Percentiles rank a stretch among this genome's conserved stretches.
phyloP scores from a whole-genome alignment of 257 asterid genomes.

The Scutellaria galericulata region DNA sequence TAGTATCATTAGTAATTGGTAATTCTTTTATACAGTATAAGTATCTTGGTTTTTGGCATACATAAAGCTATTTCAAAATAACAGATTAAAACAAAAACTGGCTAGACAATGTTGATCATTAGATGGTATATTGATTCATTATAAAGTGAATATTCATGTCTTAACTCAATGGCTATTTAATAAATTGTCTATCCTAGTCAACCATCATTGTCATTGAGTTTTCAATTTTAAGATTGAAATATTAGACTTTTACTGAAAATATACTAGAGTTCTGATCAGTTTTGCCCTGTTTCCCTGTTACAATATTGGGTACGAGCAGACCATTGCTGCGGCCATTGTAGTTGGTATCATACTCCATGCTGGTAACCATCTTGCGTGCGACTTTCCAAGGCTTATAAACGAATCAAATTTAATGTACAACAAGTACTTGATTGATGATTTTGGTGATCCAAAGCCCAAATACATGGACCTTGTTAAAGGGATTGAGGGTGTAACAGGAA shows the following conservation, averaged over 20 bases:
- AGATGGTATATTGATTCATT: too few species aligned
- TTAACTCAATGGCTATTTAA: not conserved
- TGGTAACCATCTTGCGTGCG: slow-evolving; percentile 95
- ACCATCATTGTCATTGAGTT: slow-evolving; percentile 6
- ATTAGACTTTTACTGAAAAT: not conserved
- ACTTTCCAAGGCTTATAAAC: slow-evolving; percentile 80
- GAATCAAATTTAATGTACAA: slow-evolving; percentile 47
- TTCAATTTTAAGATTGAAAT: not conserved
- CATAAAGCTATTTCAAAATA: not conserved
- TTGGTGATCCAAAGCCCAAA: slow-evolving; percentile 62
- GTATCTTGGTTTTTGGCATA: not conserved
- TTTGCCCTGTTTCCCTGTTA: slow-evolving; percentile 4
- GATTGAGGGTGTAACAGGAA: slow-evolving; percentile 82
- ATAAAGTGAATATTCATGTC: not conserved
- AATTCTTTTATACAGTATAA: not conserved
- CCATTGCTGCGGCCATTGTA: slow-evolving; percentile 88
- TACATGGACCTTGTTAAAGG: slow-evolving; percentile 73
- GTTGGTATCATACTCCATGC: slow-evolving; percentile 90
- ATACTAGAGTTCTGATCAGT: slow-evolving; percentile 6
- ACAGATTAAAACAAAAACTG: not conserved
- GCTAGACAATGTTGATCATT: too few species aligned
- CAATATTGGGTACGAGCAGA: slow-evolving; percentile 50
- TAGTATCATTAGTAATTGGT: not conserved
- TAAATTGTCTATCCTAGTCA: not conserved
- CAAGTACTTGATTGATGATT: slow-evolving; percentile 46